These are phyloP conservation scores for Macaranga tanarius DNA, from an alignment of 441 rosid species.

Conservation along the genomic window DNA sequence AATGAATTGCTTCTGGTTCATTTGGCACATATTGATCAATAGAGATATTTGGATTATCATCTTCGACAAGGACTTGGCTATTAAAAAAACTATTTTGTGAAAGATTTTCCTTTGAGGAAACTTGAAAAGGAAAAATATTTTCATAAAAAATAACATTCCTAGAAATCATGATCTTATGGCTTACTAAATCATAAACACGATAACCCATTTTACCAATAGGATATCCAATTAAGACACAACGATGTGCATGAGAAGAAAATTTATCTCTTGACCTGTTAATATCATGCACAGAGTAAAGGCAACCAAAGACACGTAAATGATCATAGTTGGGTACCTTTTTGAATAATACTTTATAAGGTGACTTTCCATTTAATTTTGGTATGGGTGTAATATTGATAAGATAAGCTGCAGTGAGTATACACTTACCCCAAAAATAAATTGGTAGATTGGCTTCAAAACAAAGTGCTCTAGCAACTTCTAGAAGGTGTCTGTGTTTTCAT, in stretches of 20 bases:
- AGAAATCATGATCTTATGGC: neutral
- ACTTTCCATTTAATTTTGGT: no score
- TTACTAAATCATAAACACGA: neutral
- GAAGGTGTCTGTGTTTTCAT: no score
- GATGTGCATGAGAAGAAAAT: neutral
- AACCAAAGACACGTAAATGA: neutral
- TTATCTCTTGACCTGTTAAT: neutral
- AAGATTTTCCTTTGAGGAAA: neutral
- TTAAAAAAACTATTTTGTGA: neutral
- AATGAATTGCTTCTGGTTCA: neutral
- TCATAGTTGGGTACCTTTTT: neutral
- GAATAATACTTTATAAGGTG: no score
- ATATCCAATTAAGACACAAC: neutral
- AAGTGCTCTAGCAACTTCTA: no score
- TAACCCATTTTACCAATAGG: neutral
- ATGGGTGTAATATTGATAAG: no score
- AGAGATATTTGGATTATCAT: neutral
- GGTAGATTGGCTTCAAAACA: no score
- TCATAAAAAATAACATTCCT: neutral
- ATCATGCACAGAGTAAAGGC: neutral
- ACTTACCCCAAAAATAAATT: no score
- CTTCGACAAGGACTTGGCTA: neutral
- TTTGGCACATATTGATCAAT: neutral
- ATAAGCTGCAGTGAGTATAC: no score
- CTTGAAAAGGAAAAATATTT: neutral